Evolutionary conservation across 2,329 filamentous ascomycete species (phyloP).

Genomic region (Talaromyces rugulosus): DNA sequence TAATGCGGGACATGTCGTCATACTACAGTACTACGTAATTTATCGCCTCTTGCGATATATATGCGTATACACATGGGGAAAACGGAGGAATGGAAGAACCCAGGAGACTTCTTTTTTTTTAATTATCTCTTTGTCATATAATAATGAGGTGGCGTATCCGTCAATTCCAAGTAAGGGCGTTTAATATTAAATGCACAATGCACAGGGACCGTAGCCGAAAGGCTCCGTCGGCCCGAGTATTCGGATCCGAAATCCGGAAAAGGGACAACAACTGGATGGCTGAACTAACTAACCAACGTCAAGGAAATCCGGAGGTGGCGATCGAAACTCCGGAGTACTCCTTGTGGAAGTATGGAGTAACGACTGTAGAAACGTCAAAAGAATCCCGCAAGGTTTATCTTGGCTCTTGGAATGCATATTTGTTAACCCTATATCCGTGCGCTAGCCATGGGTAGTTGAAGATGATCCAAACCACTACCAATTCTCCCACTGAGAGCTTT

Average conservation of each 20-base stretch:
- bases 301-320: not conserved
- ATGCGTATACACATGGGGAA: not conserved
- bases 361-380: too few relatives aligned
- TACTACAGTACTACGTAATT: not conserved
- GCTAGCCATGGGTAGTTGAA: not conserved
- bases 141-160: not conserved
- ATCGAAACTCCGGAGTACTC: not conserved
- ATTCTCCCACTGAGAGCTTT: not conserved
- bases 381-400: too few relatives aligned
- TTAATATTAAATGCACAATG: too few relatives aligned
- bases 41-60: not conserved
- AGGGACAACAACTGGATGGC: not conserved
- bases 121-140: not conserved
- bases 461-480: not conserved
- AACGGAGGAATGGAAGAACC: not conserved
- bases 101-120: not conserved
- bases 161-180: not conserved
- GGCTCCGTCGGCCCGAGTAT: not conserved
- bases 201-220: not conserved
- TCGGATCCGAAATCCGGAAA: not conserved
- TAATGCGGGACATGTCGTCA: not conserved
- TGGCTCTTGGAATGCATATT: not conserved
- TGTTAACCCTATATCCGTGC: not conserved
- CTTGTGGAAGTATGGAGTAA: not conserved
- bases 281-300: not conserved